phyloP scores from a whole-genome alignment of 352 stramenopile genomes.

The Phytopythium chamaehyphon region DNA sequence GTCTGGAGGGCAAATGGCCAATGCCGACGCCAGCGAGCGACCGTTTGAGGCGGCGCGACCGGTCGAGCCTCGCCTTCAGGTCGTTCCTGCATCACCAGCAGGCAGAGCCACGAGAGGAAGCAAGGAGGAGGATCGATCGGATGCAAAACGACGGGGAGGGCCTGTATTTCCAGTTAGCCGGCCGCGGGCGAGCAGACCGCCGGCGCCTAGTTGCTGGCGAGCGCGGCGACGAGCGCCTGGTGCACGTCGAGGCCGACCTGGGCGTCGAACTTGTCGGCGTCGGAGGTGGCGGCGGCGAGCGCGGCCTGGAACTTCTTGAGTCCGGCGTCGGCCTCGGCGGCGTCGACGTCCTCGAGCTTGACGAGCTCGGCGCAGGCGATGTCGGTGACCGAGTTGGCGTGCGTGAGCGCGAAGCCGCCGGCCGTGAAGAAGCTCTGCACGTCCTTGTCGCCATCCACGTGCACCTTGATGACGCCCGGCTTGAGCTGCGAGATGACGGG shows the following conservation, averaged over 20 bases:
- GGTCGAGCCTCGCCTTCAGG: no score
- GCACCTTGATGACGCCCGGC: slow-evolving; percentile 91
- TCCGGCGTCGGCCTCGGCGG: slow-evolving; percentile 77
- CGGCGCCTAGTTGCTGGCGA: slow-evolving; percentile 61
- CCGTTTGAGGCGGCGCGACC: no score
- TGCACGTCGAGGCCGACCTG: slow-evolving; percentile 96
- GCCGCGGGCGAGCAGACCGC: not conserved
- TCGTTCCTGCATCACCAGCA: no score
- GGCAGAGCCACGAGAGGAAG: no score
- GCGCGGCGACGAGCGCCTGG: slow-evolving; percentile 87
- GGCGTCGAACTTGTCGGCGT: slow-evolving; percentile 91
- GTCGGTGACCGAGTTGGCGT: slow-evolving; percentile 95
- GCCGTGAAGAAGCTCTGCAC: slow-evolving; percentile 98
- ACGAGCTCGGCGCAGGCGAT: slow-evolving; percentile 96
- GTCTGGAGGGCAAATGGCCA: not conserved
- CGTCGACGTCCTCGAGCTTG: slow-evolving; percentile 96
- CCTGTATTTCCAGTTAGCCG: no score
- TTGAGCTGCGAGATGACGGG: slow-evolving; percentile 97
- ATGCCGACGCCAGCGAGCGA: not conserved
- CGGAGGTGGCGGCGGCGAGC: slow-evolving; percentile 73
- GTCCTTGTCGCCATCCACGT: slow-evolving; percentile 79
- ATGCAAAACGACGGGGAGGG: no score
- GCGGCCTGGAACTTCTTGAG: slow-evolving; percentile 91
- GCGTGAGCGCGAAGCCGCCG: slow-evolving; percentile 95
- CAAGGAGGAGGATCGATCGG: no score